Conservation (phyloP, 2,329 filamentous ascomycete species). For the Colletotrichum sansevieriae region DNA sequence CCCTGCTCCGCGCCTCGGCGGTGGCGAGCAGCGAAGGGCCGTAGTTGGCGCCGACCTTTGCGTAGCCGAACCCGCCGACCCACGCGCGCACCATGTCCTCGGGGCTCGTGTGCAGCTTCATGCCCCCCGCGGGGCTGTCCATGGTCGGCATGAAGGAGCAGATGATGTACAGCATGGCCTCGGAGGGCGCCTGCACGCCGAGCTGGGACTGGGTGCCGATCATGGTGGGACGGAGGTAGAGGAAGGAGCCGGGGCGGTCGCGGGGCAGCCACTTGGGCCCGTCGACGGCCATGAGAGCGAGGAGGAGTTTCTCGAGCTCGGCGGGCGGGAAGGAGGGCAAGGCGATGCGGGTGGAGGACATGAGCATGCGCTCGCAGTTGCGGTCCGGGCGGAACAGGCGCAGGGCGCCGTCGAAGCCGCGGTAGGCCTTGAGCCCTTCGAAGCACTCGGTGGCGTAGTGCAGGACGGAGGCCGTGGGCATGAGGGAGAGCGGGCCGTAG, state of each 20-base stretch:
- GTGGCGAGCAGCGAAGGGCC: conserved; percentile 86
- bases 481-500: conserved; percentile 81
- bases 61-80: conserved; percentile 92
- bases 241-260: conserved; percentile 74
- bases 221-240: conserved; percentile 89
- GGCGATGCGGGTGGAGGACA: conserved; percentile 75
- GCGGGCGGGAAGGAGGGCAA: conserved; percentile 79
- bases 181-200: conserved; percentile 82
- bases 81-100: conserved; percentile 91
- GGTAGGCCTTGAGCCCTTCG: conserved; percentile 86
- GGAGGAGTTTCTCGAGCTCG: conserved; percentile 81
- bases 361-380: conserved; percentile 76
- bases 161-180: conserved; percentile 92
- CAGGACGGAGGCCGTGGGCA: conserved; percentile 83
- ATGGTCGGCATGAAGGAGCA: conserved; percentile 72
- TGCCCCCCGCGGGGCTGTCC: conserved; percentile 65
- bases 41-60: conserved; percentile 95
- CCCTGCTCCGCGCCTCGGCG: conserved; percentile 76
- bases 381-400: conserved; percentile 82
- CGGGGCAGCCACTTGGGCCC: conserved; percentile 84
- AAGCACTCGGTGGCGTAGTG: conserved; percentile 95
- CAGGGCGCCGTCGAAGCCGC: conserved; percentile 80
- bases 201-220: conserved; percentile 86
- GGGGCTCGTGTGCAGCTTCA: conserved; percentile 82
- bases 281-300: conserved; percentile 79